These are phyloP conservation scores for Epichloe typhina DNA, from an alignment of 2,329 filamentous ascomycete species.

Conservation along the genomic window DNA sequence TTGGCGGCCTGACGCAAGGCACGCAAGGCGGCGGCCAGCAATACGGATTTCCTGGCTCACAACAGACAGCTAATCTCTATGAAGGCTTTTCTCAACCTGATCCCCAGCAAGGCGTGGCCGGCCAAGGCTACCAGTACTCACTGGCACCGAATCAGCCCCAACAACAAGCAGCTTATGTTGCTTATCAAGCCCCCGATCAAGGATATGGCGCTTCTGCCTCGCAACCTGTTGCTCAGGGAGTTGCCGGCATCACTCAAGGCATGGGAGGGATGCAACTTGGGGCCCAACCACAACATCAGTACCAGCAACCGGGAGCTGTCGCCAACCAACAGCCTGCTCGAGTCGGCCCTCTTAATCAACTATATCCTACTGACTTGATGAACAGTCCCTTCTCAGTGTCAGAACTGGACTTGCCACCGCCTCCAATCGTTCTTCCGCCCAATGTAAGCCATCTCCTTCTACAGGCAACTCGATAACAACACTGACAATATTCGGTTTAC, in stretches of 20 bases:
- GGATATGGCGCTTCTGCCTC: conserved; percentile 39
- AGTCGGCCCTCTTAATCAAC: conserved; percentile 59
- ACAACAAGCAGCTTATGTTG: conserved; percentile 26
- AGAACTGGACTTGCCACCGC: conserved; percentile 83
- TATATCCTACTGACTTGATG: conserved; percentile 84
- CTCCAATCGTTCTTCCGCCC: conserved; percentile 77
- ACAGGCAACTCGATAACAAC: not conserved
- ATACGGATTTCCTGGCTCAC: conserved; percentile 34
- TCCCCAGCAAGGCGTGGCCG: conserved; percentile 21
- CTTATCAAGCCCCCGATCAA: conserved; percentile 37
- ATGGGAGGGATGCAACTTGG: conserved; percentile 80
- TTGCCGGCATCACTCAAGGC: conserved; percentile 67
- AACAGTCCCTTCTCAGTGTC: conserved; percentile 88
- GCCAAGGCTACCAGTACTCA: conserved; percentile 28
- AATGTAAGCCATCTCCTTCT: conserved; percentile 52
- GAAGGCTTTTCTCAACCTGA: conserved; percentile 46
- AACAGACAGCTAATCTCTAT: conserved; percentile 33
- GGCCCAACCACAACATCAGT: conserved; percentile 26
- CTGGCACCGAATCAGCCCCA: conserved; percentile 32
- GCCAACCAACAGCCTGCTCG: conserved; percentile 22
- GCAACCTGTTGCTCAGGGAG: conserved; percentile 28
- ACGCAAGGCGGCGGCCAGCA: conserved; percentile 23
- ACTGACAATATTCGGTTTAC: conserved; percentile 23
- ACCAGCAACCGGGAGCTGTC: conserved; percentile 31
- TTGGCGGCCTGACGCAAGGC: conserved; percentile 39